Evolutionary conservation across 2,329 filamentous ascomycete genomes (phyloP), one percentile per base, ranked within the genome.

Genomic region (Trichothecium roseum): DNA sequence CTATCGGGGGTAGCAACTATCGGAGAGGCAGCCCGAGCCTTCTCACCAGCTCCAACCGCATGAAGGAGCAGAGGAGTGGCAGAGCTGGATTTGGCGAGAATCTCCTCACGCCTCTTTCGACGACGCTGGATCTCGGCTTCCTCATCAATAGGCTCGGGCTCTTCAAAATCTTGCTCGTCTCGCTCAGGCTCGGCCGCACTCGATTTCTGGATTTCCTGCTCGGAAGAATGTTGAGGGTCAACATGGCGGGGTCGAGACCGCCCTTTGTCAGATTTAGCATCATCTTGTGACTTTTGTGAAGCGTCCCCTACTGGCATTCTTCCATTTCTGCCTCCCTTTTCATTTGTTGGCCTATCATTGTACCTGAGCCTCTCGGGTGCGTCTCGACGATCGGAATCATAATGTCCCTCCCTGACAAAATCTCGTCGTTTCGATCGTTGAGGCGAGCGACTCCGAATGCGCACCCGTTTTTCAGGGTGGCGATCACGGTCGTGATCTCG

Each of bases 101-200:
- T 82, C 44, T 85, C 84, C 61, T 91, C 84, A 45, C 88, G 80
- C 39, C 83, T 77, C 53, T 82, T 86, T 18, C 87, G 81, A 37
- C 88, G 82, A 49, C 86, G 80, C 56, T 93, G 84, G 49, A 94
- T 83, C 50, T 89, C 71, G 45, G 83, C 79, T 42, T 82, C 83
- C 62, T 93, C 84, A 55, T 93, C 82, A 46, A 86, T 54, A n/a
- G 72, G 68, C 46, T 77, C 67, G 37, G 70, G 63, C 44, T 73
- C 69, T 41, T 71, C 64, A 44, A 60, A 65, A 41, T 72, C 65
- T 39, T 62, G 56, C 44, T 59, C 55, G 8, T 27, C 14, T 13
- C 17, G 20, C 32, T 28, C n/a, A 14, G n/a, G 14, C 18, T 33
- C 12, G 17, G 5, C 16, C 18, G 16, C 18, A 18, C 10, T 14